Percentiles rank a stretch among this genome's conserved stretches.
Conservation (phyloP, 495 filamentous ascomycete species). For the Aspergillus hancockii region DNA sequence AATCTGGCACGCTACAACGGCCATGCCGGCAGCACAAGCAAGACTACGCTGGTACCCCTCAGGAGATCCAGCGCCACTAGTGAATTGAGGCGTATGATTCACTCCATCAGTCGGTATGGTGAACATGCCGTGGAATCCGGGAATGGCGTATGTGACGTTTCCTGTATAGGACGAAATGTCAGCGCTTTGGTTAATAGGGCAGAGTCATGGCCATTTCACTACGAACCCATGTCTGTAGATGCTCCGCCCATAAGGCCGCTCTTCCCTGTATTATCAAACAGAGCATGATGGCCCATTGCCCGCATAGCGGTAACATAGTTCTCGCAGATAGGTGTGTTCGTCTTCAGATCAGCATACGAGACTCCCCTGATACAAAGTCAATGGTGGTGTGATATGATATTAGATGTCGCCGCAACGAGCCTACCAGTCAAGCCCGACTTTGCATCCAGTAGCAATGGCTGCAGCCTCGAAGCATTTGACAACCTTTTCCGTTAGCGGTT, state of each 20-base stretch:
- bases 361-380: slow-evolving; percentile 30
- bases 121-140: slow-evolving; percentile 60
- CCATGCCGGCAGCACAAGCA: slow-evolving; percentile 58
- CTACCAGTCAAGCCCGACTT: slow-evolving; percentile 44
- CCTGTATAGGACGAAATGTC: slow-evolving; percentile 35
- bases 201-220: slow-evolving; percentile 7
- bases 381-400: too few relatives aligned
- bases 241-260: slow-evolving; percentile 26
- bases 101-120: slow-evolving; percentile 49
- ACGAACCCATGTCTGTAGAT: slow-evolving; percentile 44
- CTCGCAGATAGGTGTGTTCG: slow-evolving; percentile 49
- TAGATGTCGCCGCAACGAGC: slow-evolving; percentile 3
- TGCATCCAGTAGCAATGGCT: slow-evolving; percentile 56
- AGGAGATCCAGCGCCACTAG: slow-evolving; percentile 49
- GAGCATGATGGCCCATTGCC: slow-evolving; percentile 39
- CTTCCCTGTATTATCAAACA: slow-evolving; percentile 44
- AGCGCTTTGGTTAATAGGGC: neutral
- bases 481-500: slow-evolving; percentile 49
- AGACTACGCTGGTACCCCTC: slow-evolving; percentile 48
- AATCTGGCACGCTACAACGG: slow-evolving; percentile 50
- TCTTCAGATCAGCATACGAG: slow-evolving; percentile 55
- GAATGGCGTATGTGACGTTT: slow-evolving; percentile 57
- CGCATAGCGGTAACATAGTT: slow-evolving; percentile 53
- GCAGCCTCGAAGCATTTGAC: slow-evolving; percentile 58
- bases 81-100: slow-evolving; percentile 58